Evolutionary conservation across 768 basidiomycete genomes (phyloP).

Genomic region (Mycena epipterygia): DNA sequence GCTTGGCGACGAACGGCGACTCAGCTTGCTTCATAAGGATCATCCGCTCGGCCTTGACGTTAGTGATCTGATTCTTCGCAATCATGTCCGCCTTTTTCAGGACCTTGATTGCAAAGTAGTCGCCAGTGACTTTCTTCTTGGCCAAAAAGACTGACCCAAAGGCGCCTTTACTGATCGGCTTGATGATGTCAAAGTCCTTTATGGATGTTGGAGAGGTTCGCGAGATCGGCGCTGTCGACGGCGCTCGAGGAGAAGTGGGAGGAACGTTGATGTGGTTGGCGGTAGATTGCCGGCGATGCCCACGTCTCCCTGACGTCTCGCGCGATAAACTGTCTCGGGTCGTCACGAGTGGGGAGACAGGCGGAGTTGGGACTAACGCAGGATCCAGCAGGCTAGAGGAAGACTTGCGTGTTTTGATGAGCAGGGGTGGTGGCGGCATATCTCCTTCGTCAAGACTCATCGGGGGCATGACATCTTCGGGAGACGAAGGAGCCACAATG

Average conservation of each 20-base stretch:
- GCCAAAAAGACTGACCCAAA: slow-evolving; percentile 99
- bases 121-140: slow-evolving; percentile 98
- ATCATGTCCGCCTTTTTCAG: slow-evolving; percentile 99
- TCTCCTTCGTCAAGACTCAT: slow-evolving; percentile 74
- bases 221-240: slow-evolving; percentile 81
- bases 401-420: slow-evolving; percentile 76
- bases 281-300: slow-evolving; percentile 81
- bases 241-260: slow-evolving; percentile 84
- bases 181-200: slow-evolving; percentile 99
- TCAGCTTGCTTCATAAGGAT: slow-evolving; percentile 99
- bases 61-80: slow-evolving; percentile 99
- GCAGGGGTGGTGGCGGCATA: slow-evolving; percentile 44
- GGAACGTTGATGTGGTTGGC: slow-evolving; percentile 74
- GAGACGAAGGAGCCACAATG: slow-evolving; percentile 77
- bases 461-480: slow-evolving; percentile 72
- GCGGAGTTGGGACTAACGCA: slow-evolving; percentile 79
- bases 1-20: slow-evolving; percentile 96
- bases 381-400: slow-evolving; percentile 75
- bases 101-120: slow-evolving; percentile 99
- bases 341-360: slow-evolving; percentile 76
- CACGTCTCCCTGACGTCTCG: slow-evolving; percentile 65
- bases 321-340: slow-evolving; percentile 50
- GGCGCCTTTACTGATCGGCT: slow-evolving; percentile 98
- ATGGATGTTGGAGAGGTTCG: slow-evolving; percentile 91
- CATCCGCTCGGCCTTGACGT: slow-evolving; percentile 99